Percentiles rank a stretch among this genome's conserved stretches.
Evolutionary conservation across 345 rosid species (phyloP).

Genomic region (Erucastrum elatum): DNA sequence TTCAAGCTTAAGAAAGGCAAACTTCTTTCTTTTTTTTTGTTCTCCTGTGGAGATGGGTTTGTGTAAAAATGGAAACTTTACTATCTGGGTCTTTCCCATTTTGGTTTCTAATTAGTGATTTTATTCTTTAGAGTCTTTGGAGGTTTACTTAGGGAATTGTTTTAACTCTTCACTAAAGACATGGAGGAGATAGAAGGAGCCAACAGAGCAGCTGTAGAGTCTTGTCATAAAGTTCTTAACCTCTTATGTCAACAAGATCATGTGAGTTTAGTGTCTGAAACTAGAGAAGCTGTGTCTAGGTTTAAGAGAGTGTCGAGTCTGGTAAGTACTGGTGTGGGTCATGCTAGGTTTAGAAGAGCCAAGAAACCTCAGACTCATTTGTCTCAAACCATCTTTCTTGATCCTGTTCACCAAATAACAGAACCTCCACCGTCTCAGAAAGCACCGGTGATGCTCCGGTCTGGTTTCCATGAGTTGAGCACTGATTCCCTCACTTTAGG

Average conservation of each 20-base stretch:
- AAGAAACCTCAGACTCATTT: slow-evolving; percentile 53
- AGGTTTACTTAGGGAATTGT: slow-evolving; percentile 2
- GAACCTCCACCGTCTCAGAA: slow-evolving; percentile 42
- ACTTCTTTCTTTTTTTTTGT: background rate
- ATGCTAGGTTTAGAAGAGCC: slow-evolving; percentile 86
- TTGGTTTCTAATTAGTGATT: slow-evolving; percentile 16
- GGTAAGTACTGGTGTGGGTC: slow-evolving; percentile 73
- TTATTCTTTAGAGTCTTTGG: background rate
- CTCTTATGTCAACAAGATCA: slow-evolving; percentile 57
- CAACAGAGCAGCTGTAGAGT: slow-evolving; percentile 76
- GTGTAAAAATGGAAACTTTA: slow-evolving; percentile 43
- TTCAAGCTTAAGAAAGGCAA: slow-evolving; percentile 11
- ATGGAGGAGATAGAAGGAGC: slow-evolving; percentile 96
- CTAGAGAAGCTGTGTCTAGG: slow-evolving; percentile 80
- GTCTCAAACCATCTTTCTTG: slow-evolving; percentile 58
- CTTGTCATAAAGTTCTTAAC: slow-evolving; percentile 75
- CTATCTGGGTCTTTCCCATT: slow-evolving; percentile 34
- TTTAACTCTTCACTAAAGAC: background rate
- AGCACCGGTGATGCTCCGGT: slow-evolving; percentile 42
- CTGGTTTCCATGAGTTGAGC: slow-evolving; percentile 53
- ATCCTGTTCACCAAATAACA: slow-evolving; percentile 37
- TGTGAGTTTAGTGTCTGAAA: slow-evolving; percentile 63
- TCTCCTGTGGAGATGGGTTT: slow-evolving; percentile 17
- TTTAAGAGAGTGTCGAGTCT: slow-evolving; percentile 82
- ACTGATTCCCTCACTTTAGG: slow-evolving; percentile 57